A percentile compares a stretch with the other conserved stretches of the same genome.
Conservation (phyloP, 306 rosid genomes). For the Myrica gale region DNA sequence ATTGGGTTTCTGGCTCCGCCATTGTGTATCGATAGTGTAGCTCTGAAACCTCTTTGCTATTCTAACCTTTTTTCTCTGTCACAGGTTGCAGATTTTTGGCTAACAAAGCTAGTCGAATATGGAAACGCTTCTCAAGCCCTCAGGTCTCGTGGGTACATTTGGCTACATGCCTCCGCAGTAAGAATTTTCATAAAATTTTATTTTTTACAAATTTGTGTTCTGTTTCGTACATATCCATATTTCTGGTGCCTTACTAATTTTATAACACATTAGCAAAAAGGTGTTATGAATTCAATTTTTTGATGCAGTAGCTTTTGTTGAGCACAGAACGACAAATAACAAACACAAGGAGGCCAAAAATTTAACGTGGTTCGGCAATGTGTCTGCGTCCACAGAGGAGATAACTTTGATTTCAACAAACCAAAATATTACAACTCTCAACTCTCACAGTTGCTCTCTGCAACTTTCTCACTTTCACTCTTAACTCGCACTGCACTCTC, state of each 20-base stretch:
- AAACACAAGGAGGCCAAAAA: too few species aligned
- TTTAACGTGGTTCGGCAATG: too few species aligned
- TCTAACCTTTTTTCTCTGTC: conserved; percentile 6
- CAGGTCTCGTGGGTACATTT: conserved; percentile 74
- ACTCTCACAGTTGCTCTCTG: too few species aligned
- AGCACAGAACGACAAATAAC: too few species aligned
- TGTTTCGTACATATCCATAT: neutral
- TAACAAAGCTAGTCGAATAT: conserved; percentile 55
- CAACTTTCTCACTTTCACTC: too few species aligned
- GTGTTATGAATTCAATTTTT: neutral
- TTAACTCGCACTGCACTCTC: too few species aligned
- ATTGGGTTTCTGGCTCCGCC: too few species aligned
- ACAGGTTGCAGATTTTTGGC: conserved; percentile 84
- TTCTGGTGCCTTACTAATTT: neutral
- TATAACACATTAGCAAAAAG: neutral
- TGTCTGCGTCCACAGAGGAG: too few species aligned
- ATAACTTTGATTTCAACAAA: too few species aligned
- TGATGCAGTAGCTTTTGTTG: conserved; percentile 14
- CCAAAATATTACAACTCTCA: too few species aligned
- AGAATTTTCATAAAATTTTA: conserved; percentile 20
- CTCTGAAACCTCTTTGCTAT: neutral
- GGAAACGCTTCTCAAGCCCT: conserved; percentile 52
- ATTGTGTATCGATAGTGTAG: neutral
- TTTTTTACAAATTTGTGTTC: neutral
- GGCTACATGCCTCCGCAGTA: conserved; percentile 85